These are phyloP conservation scores for Chaetomium strumarium DNA, from an alignment of 2,329 filamentous ascomycete genomes.

Conservation along the genomic window DNA sequence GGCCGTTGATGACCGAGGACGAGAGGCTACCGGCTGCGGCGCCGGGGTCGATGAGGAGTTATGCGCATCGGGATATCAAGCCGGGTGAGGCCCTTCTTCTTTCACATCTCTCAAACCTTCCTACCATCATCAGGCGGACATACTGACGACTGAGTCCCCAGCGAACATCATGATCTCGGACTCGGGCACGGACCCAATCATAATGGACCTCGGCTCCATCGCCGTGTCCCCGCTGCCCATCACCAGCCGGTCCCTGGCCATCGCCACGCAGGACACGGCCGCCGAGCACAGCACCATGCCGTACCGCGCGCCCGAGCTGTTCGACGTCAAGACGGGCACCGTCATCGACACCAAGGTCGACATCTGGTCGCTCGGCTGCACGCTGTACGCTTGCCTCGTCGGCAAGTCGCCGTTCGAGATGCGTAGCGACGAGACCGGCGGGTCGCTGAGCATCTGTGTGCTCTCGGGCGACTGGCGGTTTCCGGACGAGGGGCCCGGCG, in stretches of 20 bases:
- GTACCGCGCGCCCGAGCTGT: conserved; percentile 94
- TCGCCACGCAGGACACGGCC: conserved; percentile 88
- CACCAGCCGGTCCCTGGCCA: conserved; percentile 80
- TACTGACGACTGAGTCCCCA: conserved; percentile 23
- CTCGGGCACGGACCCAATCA: conserved; percentile 77
- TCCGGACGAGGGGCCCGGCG: conserved; percentile 71
- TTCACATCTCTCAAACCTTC: background rate
- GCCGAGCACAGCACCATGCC: conserved; percentile 98
- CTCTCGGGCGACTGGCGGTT: conserved; percentile 94
- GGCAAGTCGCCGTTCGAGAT: conserved; percentile 97
- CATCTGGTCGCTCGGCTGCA: conserved; percentile 96
- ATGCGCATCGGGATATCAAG: conserved; percentile 95
- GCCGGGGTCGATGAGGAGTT: conserved; percentile 67
- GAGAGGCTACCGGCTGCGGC: conserved; percentile 58
- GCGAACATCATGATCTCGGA: conserved; percentile 98
- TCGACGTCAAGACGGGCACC: conserved; percentile 91
- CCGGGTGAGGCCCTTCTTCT: conserved; percentile 57
- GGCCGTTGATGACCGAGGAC: conserved; percentile 75
- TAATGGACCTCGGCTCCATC: conserved; percentile 96
- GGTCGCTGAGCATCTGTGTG: conserved; percentile 86
- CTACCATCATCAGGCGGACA: background rate
- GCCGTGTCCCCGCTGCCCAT: conserved; percentile 82
- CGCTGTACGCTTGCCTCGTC: conserved; percentile 92
- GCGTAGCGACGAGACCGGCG: conserved; percentile 91
- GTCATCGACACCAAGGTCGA: conserved; percentile 95